Percentiles rank a stretch among this genome's conserved stretches.
Evolutionary conservation across 306 rosid species (phyloP).

Genomic region (Nissolia schottii): DNA sequence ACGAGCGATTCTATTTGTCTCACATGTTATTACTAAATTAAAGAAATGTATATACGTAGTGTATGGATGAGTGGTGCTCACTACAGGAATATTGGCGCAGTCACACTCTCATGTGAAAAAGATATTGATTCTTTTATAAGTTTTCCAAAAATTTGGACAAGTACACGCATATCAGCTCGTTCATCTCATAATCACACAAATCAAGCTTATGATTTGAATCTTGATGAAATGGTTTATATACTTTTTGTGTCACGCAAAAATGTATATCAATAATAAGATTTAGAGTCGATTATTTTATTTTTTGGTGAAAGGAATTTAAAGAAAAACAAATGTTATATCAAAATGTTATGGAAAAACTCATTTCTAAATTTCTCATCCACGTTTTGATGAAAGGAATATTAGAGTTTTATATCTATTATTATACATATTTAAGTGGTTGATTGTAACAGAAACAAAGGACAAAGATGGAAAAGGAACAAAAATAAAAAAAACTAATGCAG

Average conservation of each 20-base stretch:
- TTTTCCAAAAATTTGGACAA: neutral
- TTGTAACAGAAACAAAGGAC: too few relatives aligned
- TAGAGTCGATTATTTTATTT: too few relatives aligned
- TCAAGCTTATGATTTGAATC: neutral
- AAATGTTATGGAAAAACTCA: too few relatives aligned
- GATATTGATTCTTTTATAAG: slow-evolving; percentile 1
- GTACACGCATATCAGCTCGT: neutral
- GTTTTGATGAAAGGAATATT: too few relatives aligned
- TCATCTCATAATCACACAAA: neutral
- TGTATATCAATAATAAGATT: neutral
- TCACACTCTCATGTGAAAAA: neutral
- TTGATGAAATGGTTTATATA: neutral
- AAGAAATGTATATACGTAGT: neutral
- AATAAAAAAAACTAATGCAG: too few relatives aligned
- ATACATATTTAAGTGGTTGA: too few relatives aligned
- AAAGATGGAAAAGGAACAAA: too few relatives aligned
- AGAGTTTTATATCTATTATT: too few relatives aligned
- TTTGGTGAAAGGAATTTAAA: too few relatives aligned
- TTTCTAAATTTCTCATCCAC: too few relatives aligned
- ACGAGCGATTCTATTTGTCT: neutral
- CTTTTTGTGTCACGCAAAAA: neutral
- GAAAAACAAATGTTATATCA: too few relatives aligned
- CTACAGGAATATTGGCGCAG: neutral
- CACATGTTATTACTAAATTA: neutral
- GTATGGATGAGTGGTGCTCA: neutral